These are phyloP conservation scores for Aureobasidium sp. DNA, from an alignment of 2,329 filamentous ascomycete genomes.

Conservation along the genomic window DNA sequence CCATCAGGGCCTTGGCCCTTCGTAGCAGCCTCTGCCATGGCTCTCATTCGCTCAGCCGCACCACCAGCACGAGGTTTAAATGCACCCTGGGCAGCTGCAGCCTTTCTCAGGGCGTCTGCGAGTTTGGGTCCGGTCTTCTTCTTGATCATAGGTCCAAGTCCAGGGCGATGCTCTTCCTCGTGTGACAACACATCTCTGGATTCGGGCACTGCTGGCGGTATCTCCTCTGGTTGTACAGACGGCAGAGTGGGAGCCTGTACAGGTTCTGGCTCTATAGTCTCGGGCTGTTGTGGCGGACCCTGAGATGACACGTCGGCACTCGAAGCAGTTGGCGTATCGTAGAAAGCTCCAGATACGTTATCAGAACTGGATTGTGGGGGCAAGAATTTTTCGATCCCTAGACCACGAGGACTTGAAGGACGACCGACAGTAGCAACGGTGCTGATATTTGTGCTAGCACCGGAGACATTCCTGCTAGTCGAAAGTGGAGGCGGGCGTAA, in stretches of 20 bases:
- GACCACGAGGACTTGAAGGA: slow-evolving; percentile 3
- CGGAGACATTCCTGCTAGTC: slow-evolving; percentile 11
- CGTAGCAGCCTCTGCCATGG: slow-evolving; percentile 48
- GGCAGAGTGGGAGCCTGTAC: slow-evolving; percentile 10
- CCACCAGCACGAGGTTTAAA: slow-evolving; percentile 88
- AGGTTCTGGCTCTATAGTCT: background rate
- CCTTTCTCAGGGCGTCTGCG: slow-evolving; percentile 69
- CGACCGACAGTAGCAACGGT: slow-evolving; percentile 4
- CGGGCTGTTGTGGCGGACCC: background rate
- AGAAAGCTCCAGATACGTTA: slow-evolving; percentile 11
- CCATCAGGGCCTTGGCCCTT: slow-evolving; percentile 64
- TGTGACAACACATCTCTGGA: background rate
- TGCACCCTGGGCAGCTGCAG: slow-evolving; percentile 59
- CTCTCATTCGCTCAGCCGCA: slow-evolving; percentile 59
- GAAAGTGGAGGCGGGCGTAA: slow-evolving; percentile 23
- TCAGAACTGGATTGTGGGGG: background rate
- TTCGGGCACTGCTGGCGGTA: background rate
- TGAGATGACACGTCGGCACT: slow-evolving; percentile 4
- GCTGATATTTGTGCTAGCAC: slow-evolving; percentile 3
- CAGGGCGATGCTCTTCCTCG: slow-evolving; percentile 55
- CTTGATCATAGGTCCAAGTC: slow-evolving; percentile 85
- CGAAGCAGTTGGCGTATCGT: slow-evolving; percentile 14
- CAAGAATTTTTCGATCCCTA: slow-evolving; percentile 1
- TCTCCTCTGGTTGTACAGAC: slow-evolving; percentile 1
- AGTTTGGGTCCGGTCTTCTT: slow-evolving; percentile 64